Conservation (phyloP, 2,329 filamentous ascomycete genomes). For the Penicillium sp. region DNA sequence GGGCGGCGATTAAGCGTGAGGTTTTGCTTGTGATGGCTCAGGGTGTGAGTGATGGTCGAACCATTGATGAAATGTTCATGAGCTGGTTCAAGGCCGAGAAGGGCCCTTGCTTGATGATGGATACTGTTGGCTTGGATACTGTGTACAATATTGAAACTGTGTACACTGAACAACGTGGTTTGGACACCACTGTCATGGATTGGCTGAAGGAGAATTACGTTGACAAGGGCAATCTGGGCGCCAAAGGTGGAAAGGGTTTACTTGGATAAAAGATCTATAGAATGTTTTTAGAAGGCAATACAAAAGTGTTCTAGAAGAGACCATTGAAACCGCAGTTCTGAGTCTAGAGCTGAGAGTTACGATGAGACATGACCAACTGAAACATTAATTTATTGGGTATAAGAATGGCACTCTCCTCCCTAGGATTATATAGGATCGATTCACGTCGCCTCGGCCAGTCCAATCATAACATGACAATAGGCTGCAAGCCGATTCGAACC, state of each 20-base stretch:
- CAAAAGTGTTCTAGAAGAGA: not conserved
- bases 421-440: not conserved
- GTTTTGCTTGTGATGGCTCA: constrained; percentile 19
- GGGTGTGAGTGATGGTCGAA: constrained; percentile 16
- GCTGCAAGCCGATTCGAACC: not conserved
- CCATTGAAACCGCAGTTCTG: not conserved
- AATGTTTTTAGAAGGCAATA: too few species aligned
- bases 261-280: constrained; percentile 5
- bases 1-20: constrained; percentile 20
- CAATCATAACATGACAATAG: not conserved
- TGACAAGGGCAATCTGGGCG: constrained; percentile 20
- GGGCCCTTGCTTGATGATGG: constrained; percentile 24
- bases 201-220: constrained; percentile 21
- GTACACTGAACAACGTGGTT: constrained; percentile 10
- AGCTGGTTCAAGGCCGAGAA: constrained; percentile 20
- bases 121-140: constrained; percentile 23
- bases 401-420: not conserved
- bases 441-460: not conserved
- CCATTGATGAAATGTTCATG: constrained; percentile 22
- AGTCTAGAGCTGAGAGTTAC: not conserved
- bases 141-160: constrained; percentile 23
- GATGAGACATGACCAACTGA: not conserved
- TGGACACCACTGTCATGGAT: constrained; percentile 10
- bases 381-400: constrained; percentile 1
- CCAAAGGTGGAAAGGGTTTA: constrained; percentile 16